Base-by-base conservation (phyloP, 2,329 filamentous ascomycete genomes). In the Cordyceps fumosorosea region DNA sequence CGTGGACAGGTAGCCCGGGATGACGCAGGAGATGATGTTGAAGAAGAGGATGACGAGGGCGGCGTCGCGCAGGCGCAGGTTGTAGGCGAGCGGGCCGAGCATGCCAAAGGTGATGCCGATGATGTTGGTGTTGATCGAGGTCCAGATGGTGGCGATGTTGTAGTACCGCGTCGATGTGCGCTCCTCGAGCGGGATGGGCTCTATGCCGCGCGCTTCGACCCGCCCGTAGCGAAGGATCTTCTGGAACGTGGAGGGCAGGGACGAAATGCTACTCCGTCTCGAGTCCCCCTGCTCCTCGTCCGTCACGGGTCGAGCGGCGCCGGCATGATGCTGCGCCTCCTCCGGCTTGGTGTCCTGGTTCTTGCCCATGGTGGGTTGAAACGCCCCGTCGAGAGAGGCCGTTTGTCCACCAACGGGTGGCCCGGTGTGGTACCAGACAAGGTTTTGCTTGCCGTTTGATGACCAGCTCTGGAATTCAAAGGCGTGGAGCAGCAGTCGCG, bases 1-100 rank as follows among this genome's bases (percentile, higher is more conserved):
- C 0, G 81, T 85, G 48, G 80, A 80, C 29, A 88, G 74, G 66
- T 82, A 86, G 3, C 82, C 84, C 0, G 84, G 81, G 0, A 81
- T 75, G 7, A 80, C 63, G 0, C 81, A 81, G 1, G 81, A 81
- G 29, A 87, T 66, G 20, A 88, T 70, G 12, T 78, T 81, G 71
- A 88, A 88, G 75, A 88, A 88, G 52, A 88, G 69, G 53, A 88
- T 87, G 37, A 87, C 75, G 14, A 88, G 75, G 1, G 82, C 72
- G 18, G 80, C 78, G 65, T 86, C 81, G 51, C 84, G 77, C 20
- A 89, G 74, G 56, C 78, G 77, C 18, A 88, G 75, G 2, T 81
- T 81, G 62, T 81, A 85, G 14, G 76, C 69, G 47, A 80, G 71
- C 4, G 84, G 84, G 0, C 84, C 85, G 1, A 86, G 77, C 79